Evolutionary conservation across 768 basidiomycete species (phyloP), one percentile per base, ranked within the genome.

Genomic region (Suillus weaverae): DNA sequence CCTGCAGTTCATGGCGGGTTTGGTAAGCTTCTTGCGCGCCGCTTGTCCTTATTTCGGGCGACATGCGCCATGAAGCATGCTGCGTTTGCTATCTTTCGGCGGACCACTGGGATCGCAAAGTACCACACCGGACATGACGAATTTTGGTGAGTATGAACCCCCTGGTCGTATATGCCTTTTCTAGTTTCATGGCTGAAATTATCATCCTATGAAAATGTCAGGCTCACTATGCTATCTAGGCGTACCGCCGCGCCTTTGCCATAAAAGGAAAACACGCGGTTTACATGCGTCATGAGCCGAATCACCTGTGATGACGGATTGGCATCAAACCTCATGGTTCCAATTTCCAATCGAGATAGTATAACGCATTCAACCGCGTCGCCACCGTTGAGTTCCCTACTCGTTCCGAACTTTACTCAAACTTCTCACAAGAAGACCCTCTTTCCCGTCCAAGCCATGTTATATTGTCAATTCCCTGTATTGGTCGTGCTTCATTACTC

Each of bases 221-320:
- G 54, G 33, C 18, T 22, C 20, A 48, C 41, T 18, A n/a, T 61
- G 38, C 36, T 64, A 67, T 63, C 38, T 62, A 66, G 63, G n/a
- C 62, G 66, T 65, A 66, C 63, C 59, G 60, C 51, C 59, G 63
- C 72, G 68, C 67, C 70, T 70, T 61, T 70, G 66, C 68, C 73
- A 66, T 70, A 74, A 76, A 72, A 64, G 70, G 69, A 60, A 63
- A 71, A 74, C 79, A 80, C 70, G 79, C 75, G 72, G 70, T 66
- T 60, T 53, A 67, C 79, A 79, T 71, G 79, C 69, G 71, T 69
- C 68, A 38, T 64, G 50, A 51, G 32, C 30, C 16, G 48, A 50
- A 50, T 48, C 46, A 26, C 46, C 46, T 46, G 10, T 50, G 22
- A 14, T 48, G 22, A 48, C 48, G 65, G 50, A 32, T 51, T 51